Base-by-base conservation (phyloP, 768 basidiomycete species). In the Podaxis sp. region DNA sequence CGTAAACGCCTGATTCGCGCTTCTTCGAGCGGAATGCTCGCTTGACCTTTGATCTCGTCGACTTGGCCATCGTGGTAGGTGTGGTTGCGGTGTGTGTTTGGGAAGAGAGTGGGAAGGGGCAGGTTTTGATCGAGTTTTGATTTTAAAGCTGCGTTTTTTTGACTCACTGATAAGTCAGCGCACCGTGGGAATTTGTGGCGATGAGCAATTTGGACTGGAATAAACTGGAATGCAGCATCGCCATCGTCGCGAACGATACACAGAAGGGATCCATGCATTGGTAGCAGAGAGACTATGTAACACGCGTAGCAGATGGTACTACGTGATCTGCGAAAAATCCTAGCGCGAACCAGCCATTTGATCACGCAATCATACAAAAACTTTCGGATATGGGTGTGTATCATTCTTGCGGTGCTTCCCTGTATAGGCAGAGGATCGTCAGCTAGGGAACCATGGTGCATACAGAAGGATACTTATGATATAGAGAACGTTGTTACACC, bases 401-500 rank as follows among this genome's bases (percentile, higher is more conserved):
- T 56, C 69, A 70, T 68, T 83, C 88, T 70, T 83, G 64, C 53
- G 86, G 84, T 63, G 89, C 89, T 81, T 92, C 90, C 73, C 90
- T 92, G 90, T 91, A 70, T 70, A 75, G 64, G 65, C 72, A 65
- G 65, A 65, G 68, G 53, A 57, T 59, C 64, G 66, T 75, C 66
- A 76, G 71, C 63, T 50, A 57, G 40, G 38, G 37, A 46, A 12
- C 25, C 36, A 47, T 12, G 41, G 27, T 15, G 57, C 38, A 29
- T 61, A 54, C 55, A 55, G 60, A 70, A 64, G 29, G 66, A 66
- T 66, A 93, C 91, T 91, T 85, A 92, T 93, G 68, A 97, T 96
- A 75, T 96, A 97, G 61, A 97, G 83, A 24, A 97, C 95, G 69
- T 97, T 97, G 80, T 97, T 97, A 81, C 93, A 94, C 68, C 93